phyloP scores from a whole-genome alignment of 257 asterid species.

The Rehmannia glutinosa region DNA sequence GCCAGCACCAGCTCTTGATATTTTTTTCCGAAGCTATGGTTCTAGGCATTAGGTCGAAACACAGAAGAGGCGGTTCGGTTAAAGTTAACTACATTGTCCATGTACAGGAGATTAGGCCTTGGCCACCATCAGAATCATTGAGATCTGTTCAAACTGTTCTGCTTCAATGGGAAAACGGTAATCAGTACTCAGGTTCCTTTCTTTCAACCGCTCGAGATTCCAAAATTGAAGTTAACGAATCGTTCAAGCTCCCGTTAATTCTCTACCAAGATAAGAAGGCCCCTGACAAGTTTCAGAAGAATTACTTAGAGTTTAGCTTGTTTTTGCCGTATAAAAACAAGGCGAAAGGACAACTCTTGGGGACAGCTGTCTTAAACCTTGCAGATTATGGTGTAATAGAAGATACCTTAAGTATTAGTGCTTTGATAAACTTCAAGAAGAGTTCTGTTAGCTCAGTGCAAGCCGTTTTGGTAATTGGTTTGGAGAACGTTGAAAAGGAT shows the following conservation, averaged over 20 bases:
- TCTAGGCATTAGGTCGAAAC: constrained; percentile 73
- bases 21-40: constrained; percentile 53
- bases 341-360: constrained; percentile 68
- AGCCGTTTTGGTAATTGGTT: constrained; percentile 46
- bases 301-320: constrained; percentile 59
- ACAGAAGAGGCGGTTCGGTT: constrained; percentile 49
- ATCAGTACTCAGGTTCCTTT: constrained; percentile 56
- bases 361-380: constrained; percentile 60
- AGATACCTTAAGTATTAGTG: constrained; percentile 33
- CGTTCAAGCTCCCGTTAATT: constrained; percentile 54
- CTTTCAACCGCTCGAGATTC: constrained; percentile 42
- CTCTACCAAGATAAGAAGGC: constrained; percentile 50
- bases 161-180: constrained; percentile 79
- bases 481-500: constrained; percentile 63
- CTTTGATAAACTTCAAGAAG: constrained; percentile 57
- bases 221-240: constrained; percentile 48
- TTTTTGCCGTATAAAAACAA: constrained; percentile 64
- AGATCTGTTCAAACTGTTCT: constrained; percentile 63
- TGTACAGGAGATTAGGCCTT: constrained; percentile 70
- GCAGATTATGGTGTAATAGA: constrained; percentile 74
- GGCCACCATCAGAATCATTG: constrained; percentile 85
- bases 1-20: constrained; percentile 8
- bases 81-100: constrained; percentile 50
- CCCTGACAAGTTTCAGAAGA: constrained; percentile 64
- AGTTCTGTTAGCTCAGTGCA: constrained; percentile 38